Percentiles rank a stretch among this genome's conserved stretches.
Evolutionary conservation across 2,329 filamentous ascomycete species (phyloP).

Genomic region (Paradendryphiella salina): DNA sequence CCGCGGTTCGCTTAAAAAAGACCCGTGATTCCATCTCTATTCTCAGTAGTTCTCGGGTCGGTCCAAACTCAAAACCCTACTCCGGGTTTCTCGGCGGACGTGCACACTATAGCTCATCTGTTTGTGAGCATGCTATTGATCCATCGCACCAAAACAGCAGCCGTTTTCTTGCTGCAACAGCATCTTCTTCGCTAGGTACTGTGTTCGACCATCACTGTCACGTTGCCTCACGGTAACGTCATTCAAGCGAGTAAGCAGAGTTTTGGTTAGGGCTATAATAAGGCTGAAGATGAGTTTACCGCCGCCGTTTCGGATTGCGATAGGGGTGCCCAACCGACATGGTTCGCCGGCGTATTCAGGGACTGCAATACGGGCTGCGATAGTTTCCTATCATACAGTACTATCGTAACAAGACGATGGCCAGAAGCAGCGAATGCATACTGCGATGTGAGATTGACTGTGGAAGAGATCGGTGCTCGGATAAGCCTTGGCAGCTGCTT

Average conservation of each 20-base stretch:
- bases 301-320: constrained; percentile 6
- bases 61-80: constrained; percentile 1
- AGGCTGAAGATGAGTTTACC: neutral
- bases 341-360: neutral
- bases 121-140: neutral
- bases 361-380: neutral
- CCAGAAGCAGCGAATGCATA: neutral
- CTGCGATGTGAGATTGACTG: neutral
- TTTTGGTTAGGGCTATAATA: neutral
- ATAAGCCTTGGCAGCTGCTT: no score
- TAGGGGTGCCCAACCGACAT: neutral
- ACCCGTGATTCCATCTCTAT: neutral
- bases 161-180: neutral
- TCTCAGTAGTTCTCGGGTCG: neutral
- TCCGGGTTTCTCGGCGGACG: neutral
- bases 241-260: neutral
- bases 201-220: neutral
- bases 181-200: neutral
- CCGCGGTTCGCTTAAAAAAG: constrained; percentile 7
- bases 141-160: neutral
- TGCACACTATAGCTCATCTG: neutral
- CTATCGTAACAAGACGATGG: neutral
- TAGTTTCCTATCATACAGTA: neutral
- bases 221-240: neutral
- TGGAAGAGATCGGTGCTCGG: no score